These are phyloP conservation scores for Beta vulgaris DNA, from an alignment of 148 eudicot genomes.

Conservation along the genomic window DNA sequence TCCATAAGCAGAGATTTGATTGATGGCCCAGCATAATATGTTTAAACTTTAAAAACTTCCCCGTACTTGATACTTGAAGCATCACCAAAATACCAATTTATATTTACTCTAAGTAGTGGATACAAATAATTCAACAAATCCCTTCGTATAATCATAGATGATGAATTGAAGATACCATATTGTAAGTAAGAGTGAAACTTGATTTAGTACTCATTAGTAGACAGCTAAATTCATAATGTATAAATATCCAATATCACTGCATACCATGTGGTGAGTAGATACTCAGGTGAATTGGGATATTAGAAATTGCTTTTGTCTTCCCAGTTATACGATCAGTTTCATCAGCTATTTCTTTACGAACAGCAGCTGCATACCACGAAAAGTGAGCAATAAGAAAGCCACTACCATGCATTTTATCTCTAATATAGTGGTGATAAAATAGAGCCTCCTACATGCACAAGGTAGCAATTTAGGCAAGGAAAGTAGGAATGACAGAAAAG, in stretches of 20 bases:
- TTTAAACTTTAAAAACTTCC: too few relatives aligned
- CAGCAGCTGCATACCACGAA: conserved; percentile 63
- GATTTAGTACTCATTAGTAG: neutral
- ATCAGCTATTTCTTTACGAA: conserved; percentile 86
- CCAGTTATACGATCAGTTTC: conserved; percentile 98
- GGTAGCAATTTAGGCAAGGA: neutral
- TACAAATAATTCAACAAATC: too few relatives aligned
- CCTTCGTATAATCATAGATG: neutral
- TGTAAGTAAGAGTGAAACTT: too few relatives aligned
- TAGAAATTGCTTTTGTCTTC: conserved; percentile 81
- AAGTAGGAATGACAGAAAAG: neutral
- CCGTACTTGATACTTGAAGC: too few relatives aligned
- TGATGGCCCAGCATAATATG: too few relatives aligned
- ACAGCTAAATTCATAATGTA: neutral
- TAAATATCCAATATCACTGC: conserved; percentile 15
- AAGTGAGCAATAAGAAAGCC: neutral
- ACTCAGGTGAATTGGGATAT: conserved; percentile 94
- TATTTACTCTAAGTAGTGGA: neutral
- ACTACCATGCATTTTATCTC: neutral
- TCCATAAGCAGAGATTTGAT: too few relatives aligned
- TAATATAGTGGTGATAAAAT: neutral
- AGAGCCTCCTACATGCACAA: neutral
- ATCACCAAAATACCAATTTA: too few relatives aligned
- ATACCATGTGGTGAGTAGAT: conserved; percentile 93
- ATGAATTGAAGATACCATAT: neutral